Percentiles rank a stretch among this genome's conserved stretches.
Conservation (phyloP, 352 stramenopile genomes). For the Aphanomyces euteiches region DNA sequence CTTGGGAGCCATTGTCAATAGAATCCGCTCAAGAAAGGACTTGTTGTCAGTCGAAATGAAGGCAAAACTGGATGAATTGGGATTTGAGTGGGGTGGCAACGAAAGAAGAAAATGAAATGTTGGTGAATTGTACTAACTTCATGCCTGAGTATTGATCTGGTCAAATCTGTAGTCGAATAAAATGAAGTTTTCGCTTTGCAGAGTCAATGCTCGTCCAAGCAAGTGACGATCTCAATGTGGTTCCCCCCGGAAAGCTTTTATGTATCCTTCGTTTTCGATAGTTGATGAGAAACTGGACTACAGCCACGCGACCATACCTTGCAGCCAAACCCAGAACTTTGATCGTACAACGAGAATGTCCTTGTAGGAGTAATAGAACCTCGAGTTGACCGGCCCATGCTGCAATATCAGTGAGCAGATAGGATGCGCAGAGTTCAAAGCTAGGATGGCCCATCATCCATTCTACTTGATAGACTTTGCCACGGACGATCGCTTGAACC, state of each 20-base stretch:
- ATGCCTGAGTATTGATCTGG: no score
- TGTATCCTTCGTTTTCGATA: constrained; percentile 2
- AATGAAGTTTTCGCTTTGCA: no score
- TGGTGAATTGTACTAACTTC: no score
- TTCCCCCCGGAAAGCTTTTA: neutral
- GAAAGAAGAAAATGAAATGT: no score
- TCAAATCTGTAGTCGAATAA: no score
- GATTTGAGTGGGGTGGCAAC: no score
- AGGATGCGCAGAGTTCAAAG: neutral
- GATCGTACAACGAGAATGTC: neutral
- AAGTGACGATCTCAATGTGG: constrained; percentile 20
- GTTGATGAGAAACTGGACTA: neutral
- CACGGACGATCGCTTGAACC: neutral
- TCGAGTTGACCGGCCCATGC: neutral
- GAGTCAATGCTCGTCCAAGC: constrained; percentile 9
- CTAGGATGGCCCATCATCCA: neutral
- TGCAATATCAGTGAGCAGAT: constrained; percentile 1
- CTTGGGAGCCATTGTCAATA: no score
- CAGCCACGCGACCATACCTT: neutral
- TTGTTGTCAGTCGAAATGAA: no score
- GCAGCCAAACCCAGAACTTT: neutral
- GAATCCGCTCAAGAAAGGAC: no score
- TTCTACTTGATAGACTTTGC: neutral
- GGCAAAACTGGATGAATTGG: no score
- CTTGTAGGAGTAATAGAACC: neutral